Evolutionary conservation across 306 rosid species (phyloP), one percentile per base, ranked within the genome.

Genomic region (Aeschynomene evenia): DNA sequence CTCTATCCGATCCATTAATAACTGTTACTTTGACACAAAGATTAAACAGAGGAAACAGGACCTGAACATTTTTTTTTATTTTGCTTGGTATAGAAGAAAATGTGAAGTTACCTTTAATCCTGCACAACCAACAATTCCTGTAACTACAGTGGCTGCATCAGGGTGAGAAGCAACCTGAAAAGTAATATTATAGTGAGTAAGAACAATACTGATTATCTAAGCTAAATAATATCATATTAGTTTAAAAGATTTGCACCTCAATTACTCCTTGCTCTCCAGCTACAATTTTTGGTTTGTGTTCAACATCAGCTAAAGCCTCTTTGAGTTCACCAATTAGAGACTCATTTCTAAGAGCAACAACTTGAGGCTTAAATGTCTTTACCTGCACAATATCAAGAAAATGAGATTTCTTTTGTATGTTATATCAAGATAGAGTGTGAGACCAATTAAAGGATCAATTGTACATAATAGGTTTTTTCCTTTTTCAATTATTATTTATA

Each of bases 61-160:
- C 1, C 37, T 33, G 37, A 33, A 1, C 9, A n/a, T 33, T 5
- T 33, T 37, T 37, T 37, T 37, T 9, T 5, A 7, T 37, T 37
- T 9, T 5, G 2, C 14, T 37, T 9, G 9, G 43, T 37, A 37
- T 9, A 37, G n/a, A 37, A 37, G 3, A 8, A 9, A 42, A 72
- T 60, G 1, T 20, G 12, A 46, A 75, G 51, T 78, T 81, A 89
- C 94, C 96, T 85, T 85, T 5, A 92, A 40, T 66, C 96, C 98
- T 50, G 96, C 95, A 65, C 98, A 92, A 43, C 98, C 98, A 18
- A 92, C 98, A 36, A 92, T 92, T 76, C 95, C 96, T 6, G 98
- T 89, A 71, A 92, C 96, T 22, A 87, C 96, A 0, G 95, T 87
- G 40, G 82, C 91, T 4, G 92, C 95, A 75, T 92, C 98, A 18